Evolutionary conservation across 225 moss, liverwort and hornwort genomes (phyloP).

Genomic region (Bryum argenteum): DNA sequence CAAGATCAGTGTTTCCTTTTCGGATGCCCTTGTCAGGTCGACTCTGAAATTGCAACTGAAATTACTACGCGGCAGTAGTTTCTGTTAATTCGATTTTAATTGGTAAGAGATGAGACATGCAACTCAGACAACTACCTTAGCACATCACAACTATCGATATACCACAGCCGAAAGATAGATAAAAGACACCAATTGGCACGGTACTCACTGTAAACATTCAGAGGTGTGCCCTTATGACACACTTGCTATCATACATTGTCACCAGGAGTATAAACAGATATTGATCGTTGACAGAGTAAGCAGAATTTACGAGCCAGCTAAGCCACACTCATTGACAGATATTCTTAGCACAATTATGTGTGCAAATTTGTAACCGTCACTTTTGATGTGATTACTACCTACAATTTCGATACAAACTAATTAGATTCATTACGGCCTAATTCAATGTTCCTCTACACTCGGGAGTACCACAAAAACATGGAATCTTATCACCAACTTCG

Average conservation of each 20-base stretch:
- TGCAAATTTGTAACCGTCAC: conserved; percentile 35
- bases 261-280: conserved; percentile 33
- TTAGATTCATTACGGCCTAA: conserved; percentile 44
- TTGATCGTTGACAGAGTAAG: conserved; percentile 30
- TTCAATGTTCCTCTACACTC: conserved; percentile 91
- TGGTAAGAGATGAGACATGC: too few species aligned
- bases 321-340: neutral
- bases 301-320: conserved; percentile 26
- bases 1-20: too few species aligned
- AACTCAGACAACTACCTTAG: too few species aligned
- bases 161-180: too few species aligned
- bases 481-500: conserved; percentile 93
- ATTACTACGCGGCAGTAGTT: too few species aligned
- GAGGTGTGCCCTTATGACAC: conserved; percentile 2
- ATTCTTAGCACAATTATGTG: conserved; percentile 21
- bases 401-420: conserved; percentile 34
- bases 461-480: conserved; percentile 89
- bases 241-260: conserved; percentile 38
- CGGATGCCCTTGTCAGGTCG: too few species aligned
- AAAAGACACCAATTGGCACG: too few species aligned
- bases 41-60: too few species aligned
- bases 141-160: too few species aligned
- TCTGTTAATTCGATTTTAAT: too few species aligned
- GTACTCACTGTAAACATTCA: conserved; percentile 1
- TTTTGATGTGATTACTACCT: conserved; percentile 34